These are phyloP conservation scores for Aspergillus heteromorphus DNA, from an alignment of 495 filamentous ascomycete species.

Conservation along the genomic window DNA sequence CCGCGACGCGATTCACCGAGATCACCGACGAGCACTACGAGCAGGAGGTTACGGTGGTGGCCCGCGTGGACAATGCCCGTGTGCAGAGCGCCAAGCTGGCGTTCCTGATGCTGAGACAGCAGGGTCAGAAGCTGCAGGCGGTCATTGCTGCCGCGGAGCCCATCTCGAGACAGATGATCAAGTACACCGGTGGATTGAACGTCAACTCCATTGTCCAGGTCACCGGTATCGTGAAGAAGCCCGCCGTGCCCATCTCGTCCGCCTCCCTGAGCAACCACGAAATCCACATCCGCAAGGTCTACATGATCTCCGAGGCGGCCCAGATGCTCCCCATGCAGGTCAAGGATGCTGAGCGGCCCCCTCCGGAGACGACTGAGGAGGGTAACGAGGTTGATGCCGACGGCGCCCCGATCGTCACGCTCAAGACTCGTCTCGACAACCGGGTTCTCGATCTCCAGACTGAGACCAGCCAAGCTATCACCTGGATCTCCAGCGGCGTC, in stretches of 20 bases:
- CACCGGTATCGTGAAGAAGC: conserved; percentile 66
- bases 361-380: conserved; percentile 43
- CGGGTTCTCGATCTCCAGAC: conserved; percentile 87
- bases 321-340: conserved; percentile 68
- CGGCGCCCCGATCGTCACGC: conserved; percentile 59
- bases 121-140: conserved; percentile 75
- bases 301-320: conserved; percentile 61
- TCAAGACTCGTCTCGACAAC: conserved; percentile 78
- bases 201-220: conserved; percentile 77
- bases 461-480: conserved; percentile 82
- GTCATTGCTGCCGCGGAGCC: conserved; percentile 55
- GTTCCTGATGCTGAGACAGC: conserved; percentile 85
- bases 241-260: conserved; percentile 70
- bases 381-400: conserved; percentile 41
- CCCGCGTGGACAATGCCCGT: conserved; percentile 79
- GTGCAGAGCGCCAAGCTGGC: conserved; percentile 87
- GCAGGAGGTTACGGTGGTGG: conserved; percentile 73
- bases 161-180: conserved; percentile 73
- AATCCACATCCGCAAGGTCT: conserved; percentile 73
- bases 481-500: conserved; percentile 74
- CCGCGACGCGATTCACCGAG: conserved; percentile 33
- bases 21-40: conserved; percentile 58
- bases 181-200: conserved; percentile 75
- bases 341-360: conserved; percentile 54
- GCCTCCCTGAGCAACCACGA: conserved; percentile 73